Percentiles rank a stretch among this genome's conserved stretches.
These are phyloP conservation scores for Cordyceps cateniannulata DNA, from an alignment of 2,329 filamentous ascomycete genomes.

Conservation along the genomic window DNA sequence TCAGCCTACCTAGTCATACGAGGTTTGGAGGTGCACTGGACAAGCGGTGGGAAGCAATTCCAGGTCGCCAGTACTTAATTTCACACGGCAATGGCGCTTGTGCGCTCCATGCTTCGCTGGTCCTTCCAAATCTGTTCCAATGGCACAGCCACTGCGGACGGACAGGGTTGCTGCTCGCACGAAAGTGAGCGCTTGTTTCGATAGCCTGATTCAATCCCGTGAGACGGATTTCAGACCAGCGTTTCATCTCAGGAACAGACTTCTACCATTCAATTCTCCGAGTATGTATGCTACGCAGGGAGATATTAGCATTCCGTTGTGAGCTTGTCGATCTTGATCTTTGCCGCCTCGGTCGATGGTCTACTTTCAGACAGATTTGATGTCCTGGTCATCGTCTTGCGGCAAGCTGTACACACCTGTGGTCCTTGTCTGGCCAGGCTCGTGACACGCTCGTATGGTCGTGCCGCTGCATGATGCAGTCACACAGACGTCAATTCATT, in stretches of 20 bases:
- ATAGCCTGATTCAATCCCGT: background rate
- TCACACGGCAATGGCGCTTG: background rate
- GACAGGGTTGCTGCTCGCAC: background rate
- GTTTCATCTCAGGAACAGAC: background rate
- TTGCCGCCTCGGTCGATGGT: background rate
- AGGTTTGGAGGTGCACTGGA: background rate
- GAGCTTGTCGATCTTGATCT: background rate
- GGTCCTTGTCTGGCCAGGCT: background rate
- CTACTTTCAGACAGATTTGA: background rate
- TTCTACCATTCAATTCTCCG: background rate
- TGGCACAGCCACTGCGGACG: background rate
- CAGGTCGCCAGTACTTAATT: background rate
- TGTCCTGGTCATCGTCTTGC: background rate
- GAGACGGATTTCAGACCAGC: background rate
- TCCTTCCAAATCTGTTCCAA: background rate
- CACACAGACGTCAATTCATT: background rate
- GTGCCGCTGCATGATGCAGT: background rate
- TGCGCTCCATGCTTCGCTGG: background rate
- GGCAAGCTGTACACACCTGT: too few species aligned
- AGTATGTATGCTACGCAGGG: background rate
- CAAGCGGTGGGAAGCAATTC: background rate
- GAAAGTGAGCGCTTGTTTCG: constrained; percentile 4
- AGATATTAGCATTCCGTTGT: background rate
- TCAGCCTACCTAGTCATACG: background rate
- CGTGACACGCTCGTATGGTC: background rate